phyloP scores from a whole-genome alignment of 768 basidiomycete genomes.

The Pholiota molesta region DNA sequence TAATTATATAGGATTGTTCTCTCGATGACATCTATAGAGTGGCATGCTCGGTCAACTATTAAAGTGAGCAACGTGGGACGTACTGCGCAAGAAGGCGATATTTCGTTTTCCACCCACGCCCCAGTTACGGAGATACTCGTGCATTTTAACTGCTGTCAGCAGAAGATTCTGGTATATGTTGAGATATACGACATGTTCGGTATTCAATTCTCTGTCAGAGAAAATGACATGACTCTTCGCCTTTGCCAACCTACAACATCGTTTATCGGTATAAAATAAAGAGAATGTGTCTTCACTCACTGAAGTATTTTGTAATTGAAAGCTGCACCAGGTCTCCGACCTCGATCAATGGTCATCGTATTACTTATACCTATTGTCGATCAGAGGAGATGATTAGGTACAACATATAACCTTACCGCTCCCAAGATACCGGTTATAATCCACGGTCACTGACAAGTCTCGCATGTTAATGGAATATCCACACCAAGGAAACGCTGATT shows the following conservation, averaged over 20 bases:
- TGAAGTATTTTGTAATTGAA: conserved; percentile 78
- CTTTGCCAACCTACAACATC: conserved; percentile 59
- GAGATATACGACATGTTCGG: conserved; percentile 57
- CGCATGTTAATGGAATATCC: conserved; percentile 79
- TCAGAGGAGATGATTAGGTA: background rate
- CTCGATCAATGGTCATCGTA: conserved; percentile 71
- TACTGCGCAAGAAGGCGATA: conserved; percentile 47
- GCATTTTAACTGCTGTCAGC: conserved; percentile 84
- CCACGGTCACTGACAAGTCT: conserved; percentile 76
- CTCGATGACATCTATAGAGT: conserved; percentile 56
- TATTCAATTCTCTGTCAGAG: conserved; percentile 74
- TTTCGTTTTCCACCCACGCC: conserved; percentile 46
- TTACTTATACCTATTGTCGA: conserved; percentile 54
- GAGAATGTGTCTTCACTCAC: conserved; percentile 42
- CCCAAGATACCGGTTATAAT: conserved; percentile 71
- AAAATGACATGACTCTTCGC: conserved; percentile 80
- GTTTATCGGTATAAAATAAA: background rate
- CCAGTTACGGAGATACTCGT: conserved; percentile 75
- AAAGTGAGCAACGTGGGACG: conserved; percentile 1
- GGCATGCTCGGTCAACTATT: background rate
- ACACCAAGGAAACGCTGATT: conserved; percentile 90
- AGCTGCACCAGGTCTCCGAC: conserved; percentile 61
- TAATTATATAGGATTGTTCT: conserved; percentile 63
- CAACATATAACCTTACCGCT: conserved; percentile 47
- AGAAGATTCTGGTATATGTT: conserved; percentile 91